These are phyloP conservation scores for Coemansia sp. DNA, from an alignment of 192 early-diverging fungal genomes.

Conservation along the genomic window DNA sequence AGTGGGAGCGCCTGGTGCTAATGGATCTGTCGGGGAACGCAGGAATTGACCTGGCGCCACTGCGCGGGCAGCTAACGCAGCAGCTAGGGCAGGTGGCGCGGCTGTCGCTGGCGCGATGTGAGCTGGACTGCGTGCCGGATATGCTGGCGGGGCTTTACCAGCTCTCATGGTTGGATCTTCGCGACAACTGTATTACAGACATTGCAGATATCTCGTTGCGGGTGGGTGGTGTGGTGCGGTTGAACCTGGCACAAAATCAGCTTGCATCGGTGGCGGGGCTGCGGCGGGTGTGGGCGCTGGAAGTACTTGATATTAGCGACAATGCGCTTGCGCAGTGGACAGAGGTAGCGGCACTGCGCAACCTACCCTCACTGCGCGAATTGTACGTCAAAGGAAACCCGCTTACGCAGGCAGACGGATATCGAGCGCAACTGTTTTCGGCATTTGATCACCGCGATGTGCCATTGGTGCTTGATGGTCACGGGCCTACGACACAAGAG, in stretches of 20 bases:
- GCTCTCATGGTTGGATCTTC: constrained; percentile 43
- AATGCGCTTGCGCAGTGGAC: constrained; percentile 35
- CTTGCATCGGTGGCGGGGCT: constrained; percentile 24
- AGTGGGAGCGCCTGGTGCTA: constrained; percentile 35
- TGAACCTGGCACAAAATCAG: constrained; percentile 34
- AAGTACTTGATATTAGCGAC: constrained; percentile 31
- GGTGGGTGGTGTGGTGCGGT: constrained; percentile 30
- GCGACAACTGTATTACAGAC: constrained; percentile 29
- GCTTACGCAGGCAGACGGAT: constrained; percentile 15
- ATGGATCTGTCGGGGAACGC: constrained; percentile 43
- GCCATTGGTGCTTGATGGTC: constrained; percentile 33
- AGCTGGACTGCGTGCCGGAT: constrained; percentile 33
- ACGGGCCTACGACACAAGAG: constrained; percentile 28
- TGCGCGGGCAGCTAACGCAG: constrained; percentile 15
- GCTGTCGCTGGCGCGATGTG: constrained; percentile 42
- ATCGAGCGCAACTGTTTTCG: constrained; percentile 41
- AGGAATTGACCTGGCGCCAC: constrained; percentile 27
- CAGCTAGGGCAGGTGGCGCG: constrained; percentile 24
- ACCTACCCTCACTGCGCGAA: constrained; percentile 34
- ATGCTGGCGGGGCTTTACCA: constrained; percentile 26
- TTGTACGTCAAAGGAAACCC: constrained; percentile 42
- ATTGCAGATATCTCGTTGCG: constrained; percentile 31
- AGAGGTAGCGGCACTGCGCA: constrained; percentile 26
- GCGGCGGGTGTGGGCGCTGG: constrained; percentile 46
- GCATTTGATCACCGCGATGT: constrained; percentile 51